Base-by-base conservation (phyloP, 768 basidiomycete species). In the Podaxis sp. region DNA sequence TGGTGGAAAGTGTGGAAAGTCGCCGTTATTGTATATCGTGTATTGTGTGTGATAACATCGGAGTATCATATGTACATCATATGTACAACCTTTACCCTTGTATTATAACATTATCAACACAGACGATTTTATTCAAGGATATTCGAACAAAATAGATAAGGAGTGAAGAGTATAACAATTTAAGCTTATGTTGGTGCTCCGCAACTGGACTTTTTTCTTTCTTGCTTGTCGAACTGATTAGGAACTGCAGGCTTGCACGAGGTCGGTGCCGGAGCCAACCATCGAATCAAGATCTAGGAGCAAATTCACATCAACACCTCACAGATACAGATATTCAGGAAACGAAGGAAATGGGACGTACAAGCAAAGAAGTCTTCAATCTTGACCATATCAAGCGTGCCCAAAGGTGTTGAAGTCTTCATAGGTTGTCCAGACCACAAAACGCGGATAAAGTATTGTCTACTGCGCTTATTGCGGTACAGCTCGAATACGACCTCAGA, bases 341-440 rank as follows among this genome's bases (percentile, higher is more conserved):
- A 30, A 33, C 33, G 33, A 24, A 7, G 22, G 24, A 56, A 24
- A 4, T 33, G 24, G 26, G 38, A 69, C 81, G 30, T 65, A 82
- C 83, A 83, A 37, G 70, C 65, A 26, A 82, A 76, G 67, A 83
- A 78, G 6, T 75, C 68, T 17, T 75, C 62, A 12, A 82, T 61
- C 13, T 80, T 78, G 8, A 83, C 70, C 80, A 82, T 75, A 63
- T 83, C 76, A 5, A 83, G 72, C 10, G 69, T 70, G n/a, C 80
- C 80, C 51, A 84, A 71, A 5, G 79, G 78, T 0, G 81, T 80
- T 0, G 81, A 80, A 0, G 82, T 83, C 57, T 75, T 71, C 73
- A 84, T 80, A 1, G 81, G 79, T 54, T 79, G 79, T 8, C 83
- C 83, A 20, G 77, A 75, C 82, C 82, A 84, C 2, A 84, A 71